Percentiles rank a stretch among this genome's conserved stretches.
Evolutionary conservation across 108 stramenopile genomes (phyloP).

Genomic region (Stephanodiscus triporus): DNA sequence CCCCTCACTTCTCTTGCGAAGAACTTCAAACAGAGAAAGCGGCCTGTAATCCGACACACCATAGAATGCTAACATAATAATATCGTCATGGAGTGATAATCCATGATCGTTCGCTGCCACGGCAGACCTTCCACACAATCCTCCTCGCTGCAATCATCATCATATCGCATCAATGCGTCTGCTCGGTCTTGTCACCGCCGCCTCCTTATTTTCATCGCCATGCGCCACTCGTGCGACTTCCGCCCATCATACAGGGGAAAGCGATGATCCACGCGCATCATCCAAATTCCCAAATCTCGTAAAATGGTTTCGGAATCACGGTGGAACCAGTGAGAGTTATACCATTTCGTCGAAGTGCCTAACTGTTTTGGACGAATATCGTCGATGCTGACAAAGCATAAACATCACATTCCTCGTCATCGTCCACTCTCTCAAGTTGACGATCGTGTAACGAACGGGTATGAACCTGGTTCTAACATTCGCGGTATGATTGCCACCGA

Average conservation of each 20-base stretch:
- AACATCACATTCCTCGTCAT: not conserved
- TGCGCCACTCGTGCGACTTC: not conserved
- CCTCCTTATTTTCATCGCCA: not conserved
- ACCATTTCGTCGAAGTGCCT: not conserved
- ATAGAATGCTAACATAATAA: too few species aligned
- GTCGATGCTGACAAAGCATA: not conserved
- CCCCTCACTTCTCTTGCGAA: too few species aligned
- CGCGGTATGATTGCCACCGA: constrained; percentile 47
- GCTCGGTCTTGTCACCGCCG: not conserved
- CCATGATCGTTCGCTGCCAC: too few species aligned
- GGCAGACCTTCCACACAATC: too few species aligned
- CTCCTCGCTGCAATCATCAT: too few species aligned
- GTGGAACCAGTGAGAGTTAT: constrained; percentile 20
- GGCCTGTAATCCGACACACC: too few species aligned
- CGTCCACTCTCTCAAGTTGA: constrained; percentile 16
- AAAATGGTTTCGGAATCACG: constrained; percentile 39
- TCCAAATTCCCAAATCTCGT: constrained; percentile 41
- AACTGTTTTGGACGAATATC: too few species aligned
- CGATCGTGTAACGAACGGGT: constrained; percentile 41
- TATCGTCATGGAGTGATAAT: too few species aligned
- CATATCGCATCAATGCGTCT: not conserved
- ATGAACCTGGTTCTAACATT: constrained; percentile 29
- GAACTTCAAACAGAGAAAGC: too few species aligned
- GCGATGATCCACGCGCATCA: constrained; percentile 27
- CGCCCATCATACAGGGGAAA: not conserved